These are phyloP conservation scores for Aspergillus ruber DNA, from an alignment of 2,329 filamentous ascomycete species.

Conservation along the genomic window DNA sequence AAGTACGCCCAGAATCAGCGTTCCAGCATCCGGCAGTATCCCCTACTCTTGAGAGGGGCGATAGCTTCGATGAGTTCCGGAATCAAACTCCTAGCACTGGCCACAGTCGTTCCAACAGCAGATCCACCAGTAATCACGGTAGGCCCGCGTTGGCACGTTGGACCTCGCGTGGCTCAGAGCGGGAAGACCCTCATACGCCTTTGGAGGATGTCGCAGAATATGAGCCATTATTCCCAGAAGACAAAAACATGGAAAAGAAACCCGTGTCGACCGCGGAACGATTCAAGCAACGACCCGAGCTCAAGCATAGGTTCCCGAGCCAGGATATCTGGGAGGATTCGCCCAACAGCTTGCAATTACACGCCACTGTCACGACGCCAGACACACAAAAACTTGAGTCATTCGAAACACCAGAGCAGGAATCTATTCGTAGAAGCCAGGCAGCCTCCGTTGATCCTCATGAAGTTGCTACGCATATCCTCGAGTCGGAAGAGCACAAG, in stretches of 20 bases:
- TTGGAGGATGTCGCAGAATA: constrained; percentile 89
- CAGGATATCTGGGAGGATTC: constrained; percentile 97
- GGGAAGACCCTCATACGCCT: constrained; percentile 55
- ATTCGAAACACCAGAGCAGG: constrained; percentile 44
- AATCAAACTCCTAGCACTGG: constrained; percentile 51
- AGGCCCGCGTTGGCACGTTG: constrained; percentile 49
- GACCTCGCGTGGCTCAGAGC: constrained; percentile 45
- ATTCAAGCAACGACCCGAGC: constrained; percentile 49
- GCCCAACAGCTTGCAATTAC: constrained; percentile 71
- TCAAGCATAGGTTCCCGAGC: constrained; percentile 74
- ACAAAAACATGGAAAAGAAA: constrained; percentile 57
- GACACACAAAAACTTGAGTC: constrained; percentile 48
- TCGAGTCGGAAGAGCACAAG: constrained; percentile 17
- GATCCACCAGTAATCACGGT: constrained; percentile 58
- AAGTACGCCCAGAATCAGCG: constrained; percentile 64
- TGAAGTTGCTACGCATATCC: constrained; percentile 28
- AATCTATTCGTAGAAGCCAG: constrained; percentile 38
- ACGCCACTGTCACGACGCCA: constrained; percentile 77
- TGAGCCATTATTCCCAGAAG: constrained; percentile 81
- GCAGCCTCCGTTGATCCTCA: constrained; percentile 34
- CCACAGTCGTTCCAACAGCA: constrained; percentile 59
- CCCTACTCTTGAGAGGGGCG: constrained; percentile 60
- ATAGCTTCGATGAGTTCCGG: constrained; percentile 48
- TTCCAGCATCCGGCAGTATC: constrained; percentile 74
- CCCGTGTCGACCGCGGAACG: constrained; percentile 49